phyloP scores from a whole-genome alignment of 805 yeast species.

The Metschnikowia aberdeeniae region DNA sequence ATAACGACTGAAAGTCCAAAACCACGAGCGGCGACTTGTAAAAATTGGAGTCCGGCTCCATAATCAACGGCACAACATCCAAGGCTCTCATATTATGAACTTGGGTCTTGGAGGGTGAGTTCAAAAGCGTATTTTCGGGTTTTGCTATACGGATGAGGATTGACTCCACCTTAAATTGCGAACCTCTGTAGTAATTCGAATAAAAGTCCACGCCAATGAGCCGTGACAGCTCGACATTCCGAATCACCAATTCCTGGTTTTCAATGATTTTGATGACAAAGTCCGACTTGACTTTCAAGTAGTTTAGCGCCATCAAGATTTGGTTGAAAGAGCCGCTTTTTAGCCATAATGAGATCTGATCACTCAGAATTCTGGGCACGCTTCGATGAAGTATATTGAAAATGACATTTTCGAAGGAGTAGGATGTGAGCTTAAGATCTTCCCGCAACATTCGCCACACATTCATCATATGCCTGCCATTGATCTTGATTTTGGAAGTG shows the following conservation, averaged over 20 bases:
- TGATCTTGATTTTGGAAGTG: constrained; percentile 61
- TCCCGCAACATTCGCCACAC: constrained; percentile 74
- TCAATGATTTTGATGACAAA: constrained; percentile 47
- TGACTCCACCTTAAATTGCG: constrained; percentile 92
- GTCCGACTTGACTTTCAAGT: constrained; percentile 43
- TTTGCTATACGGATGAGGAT: constrained; percentile 71
- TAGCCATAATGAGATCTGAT: constrained; percentile 42
- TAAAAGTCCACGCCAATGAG: constrained; percentile 85
- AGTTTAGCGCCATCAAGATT: constrained; percentile 38
- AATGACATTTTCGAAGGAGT: constrained; percentile 72
- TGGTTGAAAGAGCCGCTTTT: constrained; percentile 34
- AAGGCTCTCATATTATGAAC: constrained; percentile 82
- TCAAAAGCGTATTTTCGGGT: constrained; percentile 63
- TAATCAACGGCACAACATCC: constrained; percentile 82
- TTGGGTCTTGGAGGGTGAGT: constrained; percentile 76
- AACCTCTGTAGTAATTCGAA: constrained; percentile 85
- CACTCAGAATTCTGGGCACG: constrained; percentile 57
- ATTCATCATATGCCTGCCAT: constrained; percentile 82
- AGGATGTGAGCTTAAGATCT: constrained; percentile 61
- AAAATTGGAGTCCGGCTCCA: constrained; percentile 86
- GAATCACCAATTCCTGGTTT: constrained; percentile 60
- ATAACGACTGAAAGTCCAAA: constrained; percentile 87
- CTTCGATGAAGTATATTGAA: constrained; percentile 63
- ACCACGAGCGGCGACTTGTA: constrained; percentile 89
- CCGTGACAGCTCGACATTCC: constrained; percentile 79